Evolutionary conservation across 352 stramenopile genomes (phyloP).

Genomic region (Salisapilia sapeloensis): DNA sequence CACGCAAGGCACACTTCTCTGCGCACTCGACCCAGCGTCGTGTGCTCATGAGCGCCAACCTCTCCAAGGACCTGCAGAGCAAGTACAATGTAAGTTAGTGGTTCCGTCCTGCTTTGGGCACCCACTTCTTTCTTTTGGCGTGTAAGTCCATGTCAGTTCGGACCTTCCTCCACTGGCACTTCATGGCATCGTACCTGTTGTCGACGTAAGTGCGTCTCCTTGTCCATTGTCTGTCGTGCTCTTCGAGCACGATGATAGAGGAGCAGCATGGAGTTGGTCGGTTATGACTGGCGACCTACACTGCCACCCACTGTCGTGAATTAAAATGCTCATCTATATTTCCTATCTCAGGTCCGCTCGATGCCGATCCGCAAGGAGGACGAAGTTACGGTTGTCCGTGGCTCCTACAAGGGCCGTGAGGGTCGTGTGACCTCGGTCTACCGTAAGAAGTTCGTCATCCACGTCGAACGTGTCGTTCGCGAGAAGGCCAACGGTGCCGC

Average conservation of each 20-base stretch:
- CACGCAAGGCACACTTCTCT: conserved; percentile 98
- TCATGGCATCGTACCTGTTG: conserved; percentile 82
- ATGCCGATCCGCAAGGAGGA: conserved; percentile 99
- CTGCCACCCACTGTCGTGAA: too few relatives aligned
- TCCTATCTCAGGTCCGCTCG: conserved; percentile 80
- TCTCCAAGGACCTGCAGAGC: conserved; percentile 98
- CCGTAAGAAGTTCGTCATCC: conserved; percentile 99
- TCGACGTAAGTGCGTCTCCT: conserved; percentile 2
- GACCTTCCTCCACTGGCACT: conserved; percentile 36
- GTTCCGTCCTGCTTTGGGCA: conserved; percentile 1
- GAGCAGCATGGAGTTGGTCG: too few relatives aligned
- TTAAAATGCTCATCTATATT: too few relatives aligned
- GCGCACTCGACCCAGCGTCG: conserved; percentile 92
- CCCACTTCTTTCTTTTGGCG: conserved; percentile 69
- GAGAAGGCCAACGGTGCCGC: conserved; percentile 97
- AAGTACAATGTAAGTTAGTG: conserved; percentile 97
- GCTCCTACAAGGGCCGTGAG: conserved; percentile 96
- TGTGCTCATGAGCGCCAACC: conserved; percentile 94
- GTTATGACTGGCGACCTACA: too few relatives aligned
- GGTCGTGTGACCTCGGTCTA: conserved; percentile 96
- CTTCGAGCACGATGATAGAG: too few relatives aligned
- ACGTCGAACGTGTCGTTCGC: conserved; percentile 96
- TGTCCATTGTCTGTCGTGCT: too few relatives aligned
- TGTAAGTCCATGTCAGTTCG: conserved; percentile 79
- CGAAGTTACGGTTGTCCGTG: conserved; percentile 96